Evolutionary conservation across 768 basidiomycete species (phyloP), one percentile per base, ranked within the genome.

Genomic region (Mycena latifolia): DNA sequence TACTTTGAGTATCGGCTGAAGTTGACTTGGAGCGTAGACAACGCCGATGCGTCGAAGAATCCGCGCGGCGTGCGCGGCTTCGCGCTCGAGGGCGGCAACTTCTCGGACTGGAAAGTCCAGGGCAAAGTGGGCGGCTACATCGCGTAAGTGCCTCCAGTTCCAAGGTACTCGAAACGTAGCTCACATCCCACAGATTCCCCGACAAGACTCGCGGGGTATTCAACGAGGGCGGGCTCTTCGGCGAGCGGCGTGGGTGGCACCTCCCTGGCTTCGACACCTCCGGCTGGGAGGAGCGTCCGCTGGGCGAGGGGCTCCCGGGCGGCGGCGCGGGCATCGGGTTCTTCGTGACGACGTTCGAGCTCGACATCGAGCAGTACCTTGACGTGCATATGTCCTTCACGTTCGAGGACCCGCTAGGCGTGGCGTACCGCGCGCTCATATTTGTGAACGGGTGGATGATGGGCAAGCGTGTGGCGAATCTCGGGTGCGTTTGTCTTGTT

Each of bases 1-100:
- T 56, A 43, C 27, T 20, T 7, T 9, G 55, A 31, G 14, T 28
- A n/a, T 14, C 18, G 7, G 20, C 25, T n/a, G 5, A 31, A 20
- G 8, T 39, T 14, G 20, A 43, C 41, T 29, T 20, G 28, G 18
- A n/a, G 22, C 47, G 4, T 61, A 84, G 84, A 74, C 37, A 78
- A 76, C 41, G 77, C 86, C 11, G 82, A 92, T 63, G 77, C 83
- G 33, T 84, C 89, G 14, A 93, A 91, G 75, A 88, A 90, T 14
- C 91, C 93, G 39, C 88, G 93, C 22, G 94, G 93, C 3, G 83
- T 95, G 31, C 86, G 92, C 14, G 92, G 93, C 14, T 94, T 93
- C 80, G 74, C 83, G 71, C 83, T 95, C n/a, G 84, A 88, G 59
- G 76, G 77, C 2, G 91, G 91, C 2, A 79, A 80, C 43, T 91